Evolutionary conservation across 192 early-diverging fungal species (phyloP), one percentile per base, ranked within the genome.

Genomic region (Chytriomyces confervae): DNA sequence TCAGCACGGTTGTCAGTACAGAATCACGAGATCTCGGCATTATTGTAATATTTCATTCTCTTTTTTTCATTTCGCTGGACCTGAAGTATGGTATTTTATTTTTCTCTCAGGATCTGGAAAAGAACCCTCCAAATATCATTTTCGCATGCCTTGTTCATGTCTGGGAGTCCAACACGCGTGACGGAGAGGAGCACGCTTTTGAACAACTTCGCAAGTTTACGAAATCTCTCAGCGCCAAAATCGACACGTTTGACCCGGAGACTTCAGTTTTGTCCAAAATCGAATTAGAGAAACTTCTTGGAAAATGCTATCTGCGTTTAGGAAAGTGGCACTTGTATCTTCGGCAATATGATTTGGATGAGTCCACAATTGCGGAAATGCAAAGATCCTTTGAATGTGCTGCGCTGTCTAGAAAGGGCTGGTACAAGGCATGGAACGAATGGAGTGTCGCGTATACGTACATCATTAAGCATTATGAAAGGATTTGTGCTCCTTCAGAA

Each of bases 401-500:
- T 0, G 92, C 92, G 6, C 83, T 89, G 27, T 86, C 90, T 77
- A 93, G 94, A 64, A 84, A 86, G 79, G 85, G 92, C 50, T 95
- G 92, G 92, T 95, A 96, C 82, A 95, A 74, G 90, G 95, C 93
- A 18, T 96, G 94, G 94, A 94, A 96, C 69, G 87, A 92, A n/a
- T 94, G 94, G 89, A 93, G 92, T 27, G 77, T 95, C 13, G 89
- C 91, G 43, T 93, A 95, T 72, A 89, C 90, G 76, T 91, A 95
- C 66, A 91, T 91, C 49, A 89, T 94, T 69, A 85, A 84, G 13
- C 85, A 90, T 75, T 88, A 92, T 69, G 89, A 90, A 50, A 85
- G 90, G 92, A 92, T 0, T 91, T 91, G 9, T 83, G 86, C 43
- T 81, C 89, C 76, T 92, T 90, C 5, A 76, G 88, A 6, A 74